Evolutionary conservation across 1,284 basidiomycete genomes (phyloP), one percentile per base, ranked within the genome.

Genomic region (Puccinia coronata): DNA sequence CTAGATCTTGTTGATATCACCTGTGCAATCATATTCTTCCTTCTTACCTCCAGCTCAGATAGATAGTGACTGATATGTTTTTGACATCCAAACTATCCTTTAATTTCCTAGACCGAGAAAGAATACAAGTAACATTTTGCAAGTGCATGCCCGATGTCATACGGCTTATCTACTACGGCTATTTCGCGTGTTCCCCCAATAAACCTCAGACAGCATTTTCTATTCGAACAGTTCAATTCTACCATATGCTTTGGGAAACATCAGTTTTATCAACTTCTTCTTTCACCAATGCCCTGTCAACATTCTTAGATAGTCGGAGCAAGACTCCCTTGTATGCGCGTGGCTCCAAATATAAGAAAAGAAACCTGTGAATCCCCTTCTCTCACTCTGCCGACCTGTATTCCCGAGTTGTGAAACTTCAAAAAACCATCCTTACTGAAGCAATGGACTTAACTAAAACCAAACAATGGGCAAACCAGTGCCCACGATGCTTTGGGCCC

Each of bases 151-250:
- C 49, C 9, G 55, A 59, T n/a, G n/a, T 53, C 14, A 53, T 74
- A 16, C 47, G 34, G 16, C 72, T 74, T 6, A n/a, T 74, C 25
- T 34, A 31, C 25, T 39, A 34, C n/a, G 72, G 72, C 1, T 74
- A 57, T n/a, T 18, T 74, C 2, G 49, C 72, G 16, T 39, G 25
- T 20, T 57, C 72, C 4, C 51, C 72, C 20, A 20, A 28, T 4
- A 53, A 59, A 39, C 72, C 72, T 55, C 36, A 53, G 8, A 74
- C 72, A 2, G 28, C 51, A 18, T 74, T 59, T 53, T 57, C 72
- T 6, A 59, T 74, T 4, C 72, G 20, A n/a, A 5, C 59, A 14
- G 1, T 74, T 1, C 72, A 74, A 57, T 74, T 74, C 36, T 53
- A 74, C 49, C 72, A 74, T 39, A 23, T 25, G 20, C 53, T 74